phyloP scores from a whole-genome alignment of 2,329 filamentous ascomycete species.

The Apiospora rasikravindrae region DNA sequence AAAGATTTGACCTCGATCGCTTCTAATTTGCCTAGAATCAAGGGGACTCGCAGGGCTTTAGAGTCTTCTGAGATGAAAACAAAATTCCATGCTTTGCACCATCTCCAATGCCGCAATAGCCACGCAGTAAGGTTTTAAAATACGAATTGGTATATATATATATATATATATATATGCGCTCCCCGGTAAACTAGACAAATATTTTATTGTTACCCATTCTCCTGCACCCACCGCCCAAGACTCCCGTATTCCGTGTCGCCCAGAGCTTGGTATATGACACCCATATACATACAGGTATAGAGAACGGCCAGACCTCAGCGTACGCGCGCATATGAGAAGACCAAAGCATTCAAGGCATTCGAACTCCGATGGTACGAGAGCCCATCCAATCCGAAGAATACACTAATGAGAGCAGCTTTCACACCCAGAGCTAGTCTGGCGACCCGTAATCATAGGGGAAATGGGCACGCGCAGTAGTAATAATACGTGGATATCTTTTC shows the following conservation, averaged over 20 bases:
- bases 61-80: too few relatives aligned
- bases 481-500: not conserved
- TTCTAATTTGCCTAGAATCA: too few relatives aligned
- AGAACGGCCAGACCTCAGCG: not conserved
- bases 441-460: not conserved
- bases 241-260: not conserved
- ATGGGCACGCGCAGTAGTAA: not conserved
- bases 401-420: not conserved
- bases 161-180: not conserved
- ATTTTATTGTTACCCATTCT: not conserved
- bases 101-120: too few relatives aligned
- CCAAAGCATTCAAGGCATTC: not conserved
- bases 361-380: not conserved
- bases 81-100: too few relatives aligned
- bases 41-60: too few relatives aligned
- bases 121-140: too few relatives aligned
- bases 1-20: too few relatives aligned
- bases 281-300: not conserved
- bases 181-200: not conserved
- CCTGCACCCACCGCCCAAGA: not conserved
- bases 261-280: not conserved
- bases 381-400: not conserved
- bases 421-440: not conserved
- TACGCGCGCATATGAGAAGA: not conserved
- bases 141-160: not conserved